phyloP scores from a whole-genome alignment of 768 basidiomycete species.

The Baorangia bicolor region DNA sequence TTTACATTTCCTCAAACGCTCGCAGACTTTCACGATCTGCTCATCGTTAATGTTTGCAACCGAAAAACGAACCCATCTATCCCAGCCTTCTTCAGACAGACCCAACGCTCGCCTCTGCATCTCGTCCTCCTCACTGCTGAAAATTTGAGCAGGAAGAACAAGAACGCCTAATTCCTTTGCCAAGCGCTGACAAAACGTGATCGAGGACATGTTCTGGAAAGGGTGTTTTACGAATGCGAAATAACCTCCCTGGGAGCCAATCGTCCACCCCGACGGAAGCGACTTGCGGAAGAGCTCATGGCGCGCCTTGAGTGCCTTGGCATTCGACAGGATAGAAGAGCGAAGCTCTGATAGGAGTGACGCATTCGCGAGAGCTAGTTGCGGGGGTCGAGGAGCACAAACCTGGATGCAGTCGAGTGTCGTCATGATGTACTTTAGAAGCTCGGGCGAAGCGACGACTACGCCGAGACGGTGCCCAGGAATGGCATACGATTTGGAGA shows the following conservation, averaged over 20 bases:
- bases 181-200: slow-evolving; percentile 56
- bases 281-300: slow-evolving; percentile 53
- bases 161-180: slow-evolving; percentile 65
- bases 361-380: slow-evolving; percentile 57
- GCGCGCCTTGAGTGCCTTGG: slow-evolving; percentile 48
- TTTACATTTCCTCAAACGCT: slow-evolving; percentile 45
- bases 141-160: slow-evolving; percentile 65
- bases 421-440: slow-evolving; percentile 50
- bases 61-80: slow-evolving; percentile 74
- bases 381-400: slow-evolving; percentile 72
- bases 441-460: slow-evolving; percentile 56
- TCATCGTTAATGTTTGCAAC: slow-evolving; percentile 79
- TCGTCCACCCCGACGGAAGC: slow-evolving; percentile 56
- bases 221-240: slow-evolving; percentile 78
- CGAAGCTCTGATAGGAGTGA: slow-evolving; percentile 50
- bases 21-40: slow-evolving; percentile 50
- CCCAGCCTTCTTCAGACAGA: slow-evolving; percentile 38
- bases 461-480: slow-evolving; percentile 81
- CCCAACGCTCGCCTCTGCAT: slow-evolving; percentile 21
- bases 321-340: slow-evolving; percentile 52
- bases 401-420: slow-evolving; percentile 80
- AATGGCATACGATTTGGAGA: slow-evolving; percentile 78
- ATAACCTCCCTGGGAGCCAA: slow-evolving; percentile 69
- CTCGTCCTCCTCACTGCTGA: slow-evolving; percentile 31
- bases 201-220: slow-evolving; percentile 45